A percentile compares a stretch with the other conserved stretches of the same genome.
Conservation (phyloP, 495 filamentous ascomycete genomes). For the Cairneyella variabilis region DNA sequence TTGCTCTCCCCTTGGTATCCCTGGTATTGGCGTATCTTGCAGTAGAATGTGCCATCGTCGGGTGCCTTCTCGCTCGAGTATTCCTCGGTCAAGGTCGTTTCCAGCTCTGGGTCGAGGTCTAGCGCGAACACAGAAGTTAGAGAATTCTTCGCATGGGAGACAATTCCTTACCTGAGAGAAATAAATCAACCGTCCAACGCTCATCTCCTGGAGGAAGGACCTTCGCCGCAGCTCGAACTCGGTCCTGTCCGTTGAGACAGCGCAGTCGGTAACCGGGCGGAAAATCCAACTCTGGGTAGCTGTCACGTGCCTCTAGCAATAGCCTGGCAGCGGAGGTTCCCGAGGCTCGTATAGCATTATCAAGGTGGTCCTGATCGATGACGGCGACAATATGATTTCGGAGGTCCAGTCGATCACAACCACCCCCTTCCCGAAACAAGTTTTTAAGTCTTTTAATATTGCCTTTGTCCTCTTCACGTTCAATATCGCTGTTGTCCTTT, state of each 20-base stretch:
- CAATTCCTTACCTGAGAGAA: conserved; percentile 28
- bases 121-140: background rate
- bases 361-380: background rate
- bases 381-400: conserved; percentile 8
- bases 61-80: background rate
- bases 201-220: conserved; percentile 21
- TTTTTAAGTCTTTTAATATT: conserved; percentile 15
- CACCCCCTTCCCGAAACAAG: background rate
- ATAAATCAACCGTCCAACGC: conserved; percentile 36
- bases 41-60: background rate
- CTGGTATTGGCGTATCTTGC: background rate
- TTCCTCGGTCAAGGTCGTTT: background rate
- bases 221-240: conserved; percentile 26
- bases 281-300: conserved; percentile 11
- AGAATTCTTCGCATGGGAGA: background rate
- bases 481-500: background rate
- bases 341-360: background rate
- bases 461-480: background rate
- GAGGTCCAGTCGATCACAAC: background rate
- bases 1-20: background rate
- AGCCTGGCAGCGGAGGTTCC: background rate
- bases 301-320: background rate
- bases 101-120: conserved; percentile 28
- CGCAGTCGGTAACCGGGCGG: conserved; percentile 17
- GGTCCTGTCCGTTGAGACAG: conserved; percentile 32